Percentiles rank a stretch among this genome's conserved stretches.
Evolutionary conservation across 495 filamentous ascomycete species (phyloP).

Genomic region (Emericellopsis terricola): DNA sequence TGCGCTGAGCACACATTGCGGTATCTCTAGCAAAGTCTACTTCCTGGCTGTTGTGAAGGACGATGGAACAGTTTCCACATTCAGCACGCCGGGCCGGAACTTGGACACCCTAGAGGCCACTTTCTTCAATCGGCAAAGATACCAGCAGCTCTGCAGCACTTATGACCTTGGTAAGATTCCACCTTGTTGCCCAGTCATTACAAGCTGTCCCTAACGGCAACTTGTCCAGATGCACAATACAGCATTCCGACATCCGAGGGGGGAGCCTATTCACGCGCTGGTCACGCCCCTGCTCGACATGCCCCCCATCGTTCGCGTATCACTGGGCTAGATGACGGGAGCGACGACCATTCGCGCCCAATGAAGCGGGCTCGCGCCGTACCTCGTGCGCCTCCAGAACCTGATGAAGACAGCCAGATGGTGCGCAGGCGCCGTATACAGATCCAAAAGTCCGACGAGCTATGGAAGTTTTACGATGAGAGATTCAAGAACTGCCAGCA

Average conservation of each 20-base stretch:
- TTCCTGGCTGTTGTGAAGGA: slow-evolving; percentile 17
- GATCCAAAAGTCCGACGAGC: slow-evolving; percentile 31
- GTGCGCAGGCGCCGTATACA: too few relatives aligned
- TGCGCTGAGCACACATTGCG: slow-evolving; percentile 19
- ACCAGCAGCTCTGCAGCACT: slow-evolving; percentile 6
- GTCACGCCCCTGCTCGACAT: too few relatives aligned
- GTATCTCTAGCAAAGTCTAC: slow-evolving; percentile 16
- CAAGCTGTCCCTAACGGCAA: too few relatives aligned
- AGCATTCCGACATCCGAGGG: too few relatives aligned
- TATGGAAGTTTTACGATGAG: slow-evolving; percentile 45
- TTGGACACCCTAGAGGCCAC: slow-evolving; percentile 9
- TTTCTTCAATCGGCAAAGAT: slow-evolving; percentile 17
- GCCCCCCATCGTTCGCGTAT: too few relatives aligned
- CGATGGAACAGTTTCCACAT: slow-evolving; percentile 12
- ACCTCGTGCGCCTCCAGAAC: too few relatives aligned
- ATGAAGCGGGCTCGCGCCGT: too few relatives aligned
- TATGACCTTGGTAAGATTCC: slow-evolving; percentile 8
- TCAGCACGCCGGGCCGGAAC: slow-evolving; percentile 11
- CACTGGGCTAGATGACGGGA: slow-evolving; percentile 9
- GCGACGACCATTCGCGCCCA: too few relatives aligned
- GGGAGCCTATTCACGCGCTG: too few relatives aligned
- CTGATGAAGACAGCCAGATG: too few relatives aligned
- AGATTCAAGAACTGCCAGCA: slow-evolving; percentile 55
- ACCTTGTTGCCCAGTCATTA: too few relatives aligned
- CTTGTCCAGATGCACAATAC: too few relatives aligned